phyloP scores from a whole-genome alignment of 2,329 filamentous ascomycete genomes.

The Aspergillus viridinutans region DNA sequence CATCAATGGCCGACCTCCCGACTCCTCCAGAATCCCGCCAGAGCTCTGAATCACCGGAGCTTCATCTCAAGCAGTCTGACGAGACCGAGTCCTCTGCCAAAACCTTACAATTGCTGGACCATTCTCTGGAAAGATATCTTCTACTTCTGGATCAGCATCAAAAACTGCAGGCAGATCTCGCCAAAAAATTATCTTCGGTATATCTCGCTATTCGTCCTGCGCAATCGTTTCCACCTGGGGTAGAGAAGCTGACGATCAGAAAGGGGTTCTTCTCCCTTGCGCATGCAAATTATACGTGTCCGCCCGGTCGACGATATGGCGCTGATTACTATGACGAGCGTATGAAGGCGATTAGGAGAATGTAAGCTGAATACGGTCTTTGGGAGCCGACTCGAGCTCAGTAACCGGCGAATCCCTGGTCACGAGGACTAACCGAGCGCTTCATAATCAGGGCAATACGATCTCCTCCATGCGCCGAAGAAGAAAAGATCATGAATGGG shows the following conservation, averaged over 20 bases:
- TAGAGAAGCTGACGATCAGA: slow-evolving; percentile 7
- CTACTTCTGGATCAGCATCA: slow-evolving; percentile 42
- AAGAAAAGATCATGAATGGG: neutral
- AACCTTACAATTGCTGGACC: slow-evolving; percentile 34
- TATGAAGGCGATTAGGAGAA: slow-evolving; percentile 45
- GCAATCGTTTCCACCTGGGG: neutral
- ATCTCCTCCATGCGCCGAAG: neutral
- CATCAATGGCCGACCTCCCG: slow-evolving; percentile 29
- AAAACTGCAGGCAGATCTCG: slow-evolving; percentile 34
- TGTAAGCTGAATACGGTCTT: slow-evolving; percentile 25
- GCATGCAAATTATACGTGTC: slow-evolving; percentile 46
- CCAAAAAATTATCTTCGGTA: slow-evolving; percentile 39
- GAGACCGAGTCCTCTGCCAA: slow-evolving; percentile 19
- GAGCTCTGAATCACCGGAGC: slow-evolving; percentile 24
- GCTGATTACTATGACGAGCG: slow-evolving; percentile 49
- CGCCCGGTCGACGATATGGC: slow-evolving; percentile 44
- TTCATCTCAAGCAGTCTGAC: slow-evolving; percentile 13
- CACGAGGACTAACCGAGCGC: slow-evolving; percentile 1
- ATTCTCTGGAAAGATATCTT: slow-evolving; percentile 41
- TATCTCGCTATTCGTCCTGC: neutral
- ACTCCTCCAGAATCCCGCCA: slow-evolving; percentile 33
- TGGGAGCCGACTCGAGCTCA: neutral
- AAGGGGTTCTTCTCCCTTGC: slow-evolving; percentile 48
- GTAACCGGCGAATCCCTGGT: neutral
- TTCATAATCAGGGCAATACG: slow-evolving; percentile 10